Conservation (phyloP, 805 yeast species). For the Ogataea haglerorum region DNA sequence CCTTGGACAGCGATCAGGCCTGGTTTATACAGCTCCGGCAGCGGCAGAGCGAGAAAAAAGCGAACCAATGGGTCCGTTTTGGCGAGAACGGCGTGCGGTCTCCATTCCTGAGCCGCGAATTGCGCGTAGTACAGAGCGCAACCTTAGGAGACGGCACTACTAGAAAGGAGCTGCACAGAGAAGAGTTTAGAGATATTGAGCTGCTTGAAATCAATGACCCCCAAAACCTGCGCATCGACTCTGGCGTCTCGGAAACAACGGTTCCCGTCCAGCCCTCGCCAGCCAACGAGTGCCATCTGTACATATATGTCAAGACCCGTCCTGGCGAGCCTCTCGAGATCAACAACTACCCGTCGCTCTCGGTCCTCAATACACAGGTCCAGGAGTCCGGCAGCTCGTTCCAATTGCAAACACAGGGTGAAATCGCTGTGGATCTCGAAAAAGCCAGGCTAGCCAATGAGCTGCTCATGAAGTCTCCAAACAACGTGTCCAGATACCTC, state of each 20-base stretch:
- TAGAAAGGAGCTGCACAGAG: conserved; percentile 17
- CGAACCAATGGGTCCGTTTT: conserved; percentile 17
- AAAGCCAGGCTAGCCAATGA: conserved; percentile 29
- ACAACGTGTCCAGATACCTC: conserved; percentile 28
- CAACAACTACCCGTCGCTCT: conserved; percentile 28
- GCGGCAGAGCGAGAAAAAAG: conserved; percentile 1
- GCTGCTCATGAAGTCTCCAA: conserved; percentile 23
- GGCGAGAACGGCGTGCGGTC: conserved; percentile 22
- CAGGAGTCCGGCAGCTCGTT: conserved; percentile 18
- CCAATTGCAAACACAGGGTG: conserved; percentile 6
- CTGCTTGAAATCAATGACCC: conserved; percentile 25
- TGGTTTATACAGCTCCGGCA: conserved; percentile 16
- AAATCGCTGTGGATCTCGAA: conserved; percentile 24
- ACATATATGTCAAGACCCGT: conserved; percentile 27
- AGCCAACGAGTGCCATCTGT: conserved; percentile 25
- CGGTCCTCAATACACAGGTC: conserved; percentile 18
- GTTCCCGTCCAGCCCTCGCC: neutral
- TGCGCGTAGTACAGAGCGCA: conserved; percentile 28
- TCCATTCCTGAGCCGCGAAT: conserved; percentile 29
- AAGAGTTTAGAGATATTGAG: conserved; percentile 30
- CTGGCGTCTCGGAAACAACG: conserved; percentile 1
- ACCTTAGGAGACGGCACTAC: conserved; percentile 23
- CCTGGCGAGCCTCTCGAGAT: conserved; percentile 21
- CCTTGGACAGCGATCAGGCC: conserved; percentile 25
- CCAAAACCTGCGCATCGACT: neutral